Percentiles rank a stretch among this genome's conserved stretches.
Evolutionary conservation across 345 rosid species (phyloP).

Genomic region (Cardamine chenopodiifolia): DNA sequence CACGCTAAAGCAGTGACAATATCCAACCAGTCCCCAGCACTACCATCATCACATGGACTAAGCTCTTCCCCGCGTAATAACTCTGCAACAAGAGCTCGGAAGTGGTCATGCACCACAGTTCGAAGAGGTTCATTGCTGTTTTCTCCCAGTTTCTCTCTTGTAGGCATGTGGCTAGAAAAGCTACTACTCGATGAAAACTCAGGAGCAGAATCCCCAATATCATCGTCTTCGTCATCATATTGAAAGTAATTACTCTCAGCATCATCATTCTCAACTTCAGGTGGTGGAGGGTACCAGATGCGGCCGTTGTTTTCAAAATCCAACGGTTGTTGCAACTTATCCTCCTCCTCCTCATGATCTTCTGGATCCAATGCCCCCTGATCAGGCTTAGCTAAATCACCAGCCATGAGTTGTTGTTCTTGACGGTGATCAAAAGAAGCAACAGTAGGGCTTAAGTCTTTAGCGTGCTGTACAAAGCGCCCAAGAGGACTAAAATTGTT

Average conservation of each 20-base stretch:
- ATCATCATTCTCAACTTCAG: constrained; percentile 85
- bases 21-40: constrained; percentile 76
- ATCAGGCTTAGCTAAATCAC: constrained; percentile 56
- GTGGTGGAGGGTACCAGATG: constrained; percentile 93
- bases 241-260: constrained; percentile 66
- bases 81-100: constrained; percentile 96
- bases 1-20: constrained; percentile 77
- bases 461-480: constrained; percentile 69
- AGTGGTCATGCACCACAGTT: constrained; percentile 80
- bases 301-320: constrained; percentile 84
- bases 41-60: constrained; percentile 50
- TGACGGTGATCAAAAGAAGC: constrained; percentile 53
- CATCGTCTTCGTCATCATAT: constrained; percentile 88
- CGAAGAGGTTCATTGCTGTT: constrained; percentile 71
- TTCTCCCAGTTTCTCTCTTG: constrained; percentile 68
- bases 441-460: constrained; percentile 59
- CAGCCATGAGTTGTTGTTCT: constrained; percentile 49
- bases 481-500: constrained; percentile 81
- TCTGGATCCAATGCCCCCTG: constrained; percentile 52
- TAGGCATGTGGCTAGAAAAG: constrained; percentile 64
- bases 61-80: constrained; percentile 79
- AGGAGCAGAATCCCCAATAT: constrained; percentile 76
- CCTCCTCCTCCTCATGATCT: constrained; percentile 49
- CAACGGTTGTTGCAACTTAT: constrained; percentile 54
- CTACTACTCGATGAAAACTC: constrained; percentile 75